These are phyloP conservation scores for Gonapodya prolifera DNA, from an alignment of 192 early-diverging fungal species.

Conservation along the genomic window DNA sequence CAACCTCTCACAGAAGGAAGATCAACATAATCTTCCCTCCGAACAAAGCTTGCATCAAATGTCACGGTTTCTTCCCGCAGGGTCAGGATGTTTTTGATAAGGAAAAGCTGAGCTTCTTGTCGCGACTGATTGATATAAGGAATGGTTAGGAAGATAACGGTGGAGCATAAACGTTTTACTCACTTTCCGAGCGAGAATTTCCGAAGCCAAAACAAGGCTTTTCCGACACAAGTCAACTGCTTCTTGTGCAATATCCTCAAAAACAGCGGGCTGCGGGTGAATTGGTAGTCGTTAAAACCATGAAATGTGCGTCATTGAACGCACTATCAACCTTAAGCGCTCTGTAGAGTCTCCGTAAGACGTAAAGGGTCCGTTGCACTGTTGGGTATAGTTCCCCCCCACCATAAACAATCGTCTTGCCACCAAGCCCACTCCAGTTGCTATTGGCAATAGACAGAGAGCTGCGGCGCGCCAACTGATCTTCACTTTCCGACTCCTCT, in stretches of 20 bases:
- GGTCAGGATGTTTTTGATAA: slow-evolving; percentile 77
- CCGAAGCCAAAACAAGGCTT: slow-evolving; percentile 36
- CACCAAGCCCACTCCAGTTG: neutral
- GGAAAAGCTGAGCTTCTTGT: slow-evolving; percentile 63
- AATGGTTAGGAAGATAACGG: neutral
- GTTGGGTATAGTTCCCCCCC: slow-evolving; percentile 71
- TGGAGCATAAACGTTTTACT: neutral
- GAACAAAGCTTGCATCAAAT: slow-evolving; percentile 65
- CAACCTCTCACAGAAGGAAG: slow-evolving; percentile 46
- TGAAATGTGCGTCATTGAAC: slow-evolving; percentile 1
- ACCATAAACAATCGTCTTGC: slow-evolving; percentile 28
- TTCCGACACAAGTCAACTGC: slow-evolving; percentile 56
- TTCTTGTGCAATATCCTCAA: slow-evolving; percentile 78
- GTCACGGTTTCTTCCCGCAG: slow-evolving; percentile 68
- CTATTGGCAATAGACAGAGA: neutral
- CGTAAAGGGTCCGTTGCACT: slow-evolving; percentile 63
- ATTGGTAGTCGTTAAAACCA: neutral
- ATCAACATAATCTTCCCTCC: slow-evolving; percentile 54
- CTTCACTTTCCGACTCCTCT: neutral
- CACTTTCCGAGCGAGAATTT: slow-evolving; percentile 35
- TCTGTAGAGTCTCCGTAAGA: slow-evolving; percentile 67
- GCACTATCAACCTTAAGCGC: slow-evolving; percentile 43
- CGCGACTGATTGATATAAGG: slow-evolving; percentile 22
- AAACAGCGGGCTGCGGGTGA: slow-evolving; percentile 40
- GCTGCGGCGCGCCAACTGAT: neutral